These are phyloP conservation scores for Fulvia fulva DNA, from an alignment of 2,329 filamentous ascomycete species.

Conservation along the genomic window DNA sequence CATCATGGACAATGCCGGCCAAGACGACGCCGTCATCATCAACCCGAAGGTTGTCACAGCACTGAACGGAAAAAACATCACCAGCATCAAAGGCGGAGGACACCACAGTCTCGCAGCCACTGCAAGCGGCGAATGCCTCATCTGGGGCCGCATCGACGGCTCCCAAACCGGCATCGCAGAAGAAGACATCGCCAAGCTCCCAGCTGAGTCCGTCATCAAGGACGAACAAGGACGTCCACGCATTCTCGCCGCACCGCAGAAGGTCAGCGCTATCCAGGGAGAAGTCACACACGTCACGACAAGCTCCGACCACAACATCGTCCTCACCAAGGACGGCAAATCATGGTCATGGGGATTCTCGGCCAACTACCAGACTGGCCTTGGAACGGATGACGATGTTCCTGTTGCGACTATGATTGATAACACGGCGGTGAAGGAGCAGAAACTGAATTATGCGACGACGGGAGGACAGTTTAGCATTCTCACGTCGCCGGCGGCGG, in stretches of 20 bases:
- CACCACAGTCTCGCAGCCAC: conserved; percentile 66
- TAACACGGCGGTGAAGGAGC: conserved; percentile 74
- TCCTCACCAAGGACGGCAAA: conserved; percentile 63
- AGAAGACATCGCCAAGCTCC: conserved; percentile 50
- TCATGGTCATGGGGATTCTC: conserved; percentile 79
- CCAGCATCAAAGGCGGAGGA: conserved; percentile 64
- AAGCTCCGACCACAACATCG: conserved; percentile 70
- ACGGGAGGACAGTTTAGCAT: conserved; percentile 83
- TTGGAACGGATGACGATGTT: conserved; percentile 74
- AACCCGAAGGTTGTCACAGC: conserved; percentile 64
- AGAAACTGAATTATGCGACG: conserved; percentile 72
- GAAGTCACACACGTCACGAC: conserved; percentile 37
- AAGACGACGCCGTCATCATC: conserved; percentile 68
- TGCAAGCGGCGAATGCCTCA: conserved; percentile 50
- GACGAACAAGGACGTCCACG: conserved; percentile 61
- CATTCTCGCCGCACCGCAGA: conserved; percentile 65
- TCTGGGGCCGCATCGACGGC: conserved; percentile 59
- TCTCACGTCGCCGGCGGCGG: conserved; percentile 24
- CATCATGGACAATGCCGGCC: conserved; percentile 58
- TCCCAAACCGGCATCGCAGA: conserved; percentile 49
- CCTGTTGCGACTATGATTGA: conserved; percentile 73
- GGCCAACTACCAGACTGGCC: conserved; percentile 75
- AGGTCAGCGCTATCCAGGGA: conserved; percentile 54
- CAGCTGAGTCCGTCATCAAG: conserved; percentile 57
- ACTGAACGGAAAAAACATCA: conserved; percentile 62